Evolutionary conservation across 805 yeast genomes (phyloP).

Genomic region (Candida coquimbonensis): DNA sequence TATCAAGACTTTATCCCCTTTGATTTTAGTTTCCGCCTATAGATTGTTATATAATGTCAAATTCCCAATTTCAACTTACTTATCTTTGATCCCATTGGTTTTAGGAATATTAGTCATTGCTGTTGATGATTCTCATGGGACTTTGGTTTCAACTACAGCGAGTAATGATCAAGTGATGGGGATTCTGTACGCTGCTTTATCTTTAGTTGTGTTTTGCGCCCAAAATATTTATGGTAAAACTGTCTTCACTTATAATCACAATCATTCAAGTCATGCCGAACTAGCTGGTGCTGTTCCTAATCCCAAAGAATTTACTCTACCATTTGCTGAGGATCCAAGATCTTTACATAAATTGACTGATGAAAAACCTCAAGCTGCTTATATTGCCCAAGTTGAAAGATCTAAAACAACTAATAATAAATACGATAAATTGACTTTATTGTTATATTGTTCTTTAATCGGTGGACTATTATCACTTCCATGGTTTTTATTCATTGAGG

Average conservation of each 20-base stretch:
- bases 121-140: constrained; percentile 25
- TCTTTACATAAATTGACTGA: constrained; percentile 8
- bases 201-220: constrained; percentile 71
- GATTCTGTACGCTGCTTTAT: constrained; percentile 55
- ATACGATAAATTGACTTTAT: constrained; percentile 76
- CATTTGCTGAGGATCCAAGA: constrained; percentile 5
- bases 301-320: constrained; percentile 4
- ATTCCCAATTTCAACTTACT: constrained; percentile 43
- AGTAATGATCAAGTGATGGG: constrained; percentile 47
- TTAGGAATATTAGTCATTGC: constrained; percentile 42
- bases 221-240: constrained; percentile 86
- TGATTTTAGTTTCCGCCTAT: constrained; percentile 52
- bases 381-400: constrained; percentile 13
- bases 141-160: constrained; percentile 32
- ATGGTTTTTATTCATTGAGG: constrained; percentile 64
- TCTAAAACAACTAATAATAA: constrained; percentile 26
- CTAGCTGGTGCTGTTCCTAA: constrained; percentile 13
- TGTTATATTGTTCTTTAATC: constrained; percentile 68
- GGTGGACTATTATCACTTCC: constrained; percentile 71
- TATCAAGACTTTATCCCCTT: constrained; percentile 60
- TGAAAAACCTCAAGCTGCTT: constrained; percentile 8
- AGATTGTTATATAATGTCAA: constrained; percentile 40
- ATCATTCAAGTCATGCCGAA: constrained; percentile 18
- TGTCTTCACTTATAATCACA: constrained; percentile 48
- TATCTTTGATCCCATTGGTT: constrained; percentile 45